phyloP scores from a whole-genome alignment of 306 rosid genomes.

The Medicago ruthenica region DNA sequence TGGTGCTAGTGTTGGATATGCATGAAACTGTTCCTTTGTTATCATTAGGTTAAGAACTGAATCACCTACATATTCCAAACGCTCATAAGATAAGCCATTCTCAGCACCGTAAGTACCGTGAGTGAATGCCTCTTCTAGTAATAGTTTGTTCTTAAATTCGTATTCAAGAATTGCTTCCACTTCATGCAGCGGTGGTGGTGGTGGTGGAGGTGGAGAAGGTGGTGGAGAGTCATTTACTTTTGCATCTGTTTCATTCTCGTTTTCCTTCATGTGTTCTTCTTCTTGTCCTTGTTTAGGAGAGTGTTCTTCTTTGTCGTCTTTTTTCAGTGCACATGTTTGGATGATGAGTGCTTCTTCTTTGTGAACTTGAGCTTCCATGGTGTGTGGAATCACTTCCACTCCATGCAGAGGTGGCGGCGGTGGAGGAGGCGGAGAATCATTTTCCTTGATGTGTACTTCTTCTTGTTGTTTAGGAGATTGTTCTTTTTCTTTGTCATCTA shows the following conservation, averaged over 20 bases:
- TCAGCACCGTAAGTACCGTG: background rate
- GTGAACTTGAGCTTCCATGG: no score
- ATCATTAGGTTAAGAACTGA: background rate
- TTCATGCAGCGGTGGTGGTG: background rate
- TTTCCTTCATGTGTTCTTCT: no score
- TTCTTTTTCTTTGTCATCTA: no score
- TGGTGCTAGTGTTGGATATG: background rate
- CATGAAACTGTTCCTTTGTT: background rate
- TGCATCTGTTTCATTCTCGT: no score
- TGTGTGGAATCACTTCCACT: background rate
- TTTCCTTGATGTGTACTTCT: no score
- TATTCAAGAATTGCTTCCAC: background rate
- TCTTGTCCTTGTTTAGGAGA: no score
- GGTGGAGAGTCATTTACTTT: no score
- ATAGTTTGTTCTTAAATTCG: background rate
- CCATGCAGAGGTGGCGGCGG: background rate
- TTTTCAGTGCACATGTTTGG: background rate
- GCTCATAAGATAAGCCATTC: background rate
- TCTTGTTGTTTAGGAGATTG: no score
- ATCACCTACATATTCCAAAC: background rate
- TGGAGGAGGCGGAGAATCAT: no score
- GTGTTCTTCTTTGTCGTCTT: background rate
- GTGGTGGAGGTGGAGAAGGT: no score
- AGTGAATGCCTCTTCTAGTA: conserved; percentile 1
- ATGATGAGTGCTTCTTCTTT: background rate